These are phyloP conservation scores for Pseudogymnoascus sp. DNA, from an alignment of 2,329 filamentous ascomycete species.

Conservation along the genomic window DNA sequence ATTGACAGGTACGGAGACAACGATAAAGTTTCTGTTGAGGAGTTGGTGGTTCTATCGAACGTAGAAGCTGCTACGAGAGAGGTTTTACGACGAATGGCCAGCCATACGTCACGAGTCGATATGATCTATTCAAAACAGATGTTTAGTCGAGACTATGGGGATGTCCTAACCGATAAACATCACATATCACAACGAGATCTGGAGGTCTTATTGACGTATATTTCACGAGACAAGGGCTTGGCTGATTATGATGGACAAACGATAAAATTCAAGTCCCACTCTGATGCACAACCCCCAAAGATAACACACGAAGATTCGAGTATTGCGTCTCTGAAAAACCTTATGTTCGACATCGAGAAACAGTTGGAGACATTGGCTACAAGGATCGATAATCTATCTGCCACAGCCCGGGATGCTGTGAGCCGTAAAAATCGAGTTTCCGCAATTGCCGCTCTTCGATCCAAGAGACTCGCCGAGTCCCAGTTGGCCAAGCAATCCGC, in stretches of 20 bases:
- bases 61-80: slow-evolving; percentile 50
- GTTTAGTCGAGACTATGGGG: slow-evolving; percentile 52
- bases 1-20: slow-evolving; percentile 38
- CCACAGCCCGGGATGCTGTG: slow-evolving; percentile 62
- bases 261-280: slow-evolving; percentile 61
- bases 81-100: slow-evolving; percentile 38
- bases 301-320: slow-evolving; percentile 74
- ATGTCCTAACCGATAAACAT: slow-evolving; percentile 40
- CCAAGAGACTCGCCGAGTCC: slow-evolving; percentile 72
- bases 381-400: slow-evolving; percentile 57
- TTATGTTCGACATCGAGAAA: slow-evolving; percentile 65
- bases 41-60: slow-evolving; percentile 59
- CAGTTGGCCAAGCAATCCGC: slow-evolving; percentile 64
- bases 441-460: slow-evolving; percentile 70
- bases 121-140: slow-evolving; percentile 58
- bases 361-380: slow-evolving; percentile 59
- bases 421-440: slow-evolving; percentile 62
- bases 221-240: slow-evolving; percentile 57
- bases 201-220: slow-evolving; percentile 59
- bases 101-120: slow-evolving; percentile 48
- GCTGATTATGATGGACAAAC: slow-evolving; percentile 56
- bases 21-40: slow-evolving; percentile 50
- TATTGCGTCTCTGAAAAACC: slow-evolving; percentile 74
- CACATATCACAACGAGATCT: slow-evolving; percentile 56
- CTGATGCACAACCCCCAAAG: slow-evolving; percentile 33